These are phyloP conservation scores for Alectoria sarmentosa DNA, from an alignment of 495 filamentous ascomycete species.

Conservation along the genomic window DNA sequence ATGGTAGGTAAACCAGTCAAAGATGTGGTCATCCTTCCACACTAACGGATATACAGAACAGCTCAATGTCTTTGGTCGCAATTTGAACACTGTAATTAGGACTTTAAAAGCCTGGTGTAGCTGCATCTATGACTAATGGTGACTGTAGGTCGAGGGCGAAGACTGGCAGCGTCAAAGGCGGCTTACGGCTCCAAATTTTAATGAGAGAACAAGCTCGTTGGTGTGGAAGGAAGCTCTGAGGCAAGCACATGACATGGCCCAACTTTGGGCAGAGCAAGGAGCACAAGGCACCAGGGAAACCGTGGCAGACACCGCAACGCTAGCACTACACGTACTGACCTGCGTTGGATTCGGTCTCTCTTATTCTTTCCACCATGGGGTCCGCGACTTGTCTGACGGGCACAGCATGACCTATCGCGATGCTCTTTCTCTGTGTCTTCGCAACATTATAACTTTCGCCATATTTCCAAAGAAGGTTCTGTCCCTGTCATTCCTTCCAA, in stretches of 20 bases:
- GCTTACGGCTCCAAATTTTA: slow-evolving; percentile 35
- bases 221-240: slow-evolving; percentile 35
- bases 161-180: slow-evolving; percentile 37
- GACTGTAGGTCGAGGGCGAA: slow-evolving; percentile 27
- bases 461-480: slow-evolving; percentile 30
- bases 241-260: slow-evolving; percentile 31
- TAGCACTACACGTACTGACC: slow-evolving; percentile 39
- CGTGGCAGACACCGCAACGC: slow-evolving; percentile 21
- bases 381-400: slow-evolving; percentile 16
- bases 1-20: slow-evolving; percentile 22
- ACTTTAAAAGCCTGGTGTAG: neutral
- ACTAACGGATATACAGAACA: slow-evolving; percentile 19
- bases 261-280: slow-evolving; percentile 26
- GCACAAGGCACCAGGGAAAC: slow-evolving; percentile 22
- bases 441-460: slow-evolving; percentile 30
- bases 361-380: slow-evolving; percentile 29
- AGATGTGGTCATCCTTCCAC: neutral
- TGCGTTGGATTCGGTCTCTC: slow-evolving; percentile 33
- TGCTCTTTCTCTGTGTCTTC: slow-evolving; percentile 30
- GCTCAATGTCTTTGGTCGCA: slow-evolving; percentile 35
- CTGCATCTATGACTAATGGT: neutral
- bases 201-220: slow-evolving; percentile 33
- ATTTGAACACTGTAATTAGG: slow-evolving; percentile 29
- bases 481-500: slow-evolving; percentile 25
- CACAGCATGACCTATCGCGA: slow-evolving; percentile 32